phyloP scores from a whole-genome alignment of 2,329 filamentous ascomycete species.

The Alternaria triticimaculans region DNA sequence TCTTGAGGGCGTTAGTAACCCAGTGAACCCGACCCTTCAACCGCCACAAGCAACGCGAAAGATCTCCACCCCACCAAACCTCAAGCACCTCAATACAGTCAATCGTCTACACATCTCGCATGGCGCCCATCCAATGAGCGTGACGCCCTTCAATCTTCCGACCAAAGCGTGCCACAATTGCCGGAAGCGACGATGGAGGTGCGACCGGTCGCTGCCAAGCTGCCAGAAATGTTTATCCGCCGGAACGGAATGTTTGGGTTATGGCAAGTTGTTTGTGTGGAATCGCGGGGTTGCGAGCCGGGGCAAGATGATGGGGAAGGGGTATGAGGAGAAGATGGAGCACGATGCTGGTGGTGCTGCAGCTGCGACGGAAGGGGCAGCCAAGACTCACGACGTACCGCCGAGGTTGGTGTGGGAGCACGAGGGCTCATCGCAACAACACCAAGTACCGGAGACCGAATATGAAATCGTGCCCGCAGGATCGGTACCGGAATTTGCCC shows the following conservation, averaged over 20 bases:
- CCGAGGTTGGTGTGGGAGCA: conserved; percentile 28
- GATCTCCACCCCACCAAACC: conserved; percentile 12
- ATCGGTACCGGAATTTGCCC: background rate
- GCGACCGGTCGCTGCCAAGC: conserved; percentile 65
- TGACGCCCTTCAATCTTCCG: conserved; percentile 37
- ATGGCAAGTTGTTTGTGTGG: conserved; percentile 68
- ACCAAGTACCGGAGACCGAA: conserved; percentile 1
- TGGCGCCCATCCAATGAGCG: conserved; percentile 42
- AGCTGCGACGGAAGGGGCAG: conserved; percentile 27
- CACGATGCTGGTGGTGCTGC: background rate
- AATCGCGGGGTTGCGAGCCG: conserved; percentile 60
- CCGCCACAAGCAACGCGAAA: conserved; percentile 19
- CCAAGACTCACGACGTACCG: conserved; percentile 29
- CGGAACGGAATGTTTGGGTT: conserved; percentile 67
- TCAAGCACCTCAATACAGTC: conserved; percentile 22
- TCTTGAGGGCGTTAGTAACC: conserved; percentile 19
- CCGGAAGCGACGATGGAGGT: conserved; percentile 65
- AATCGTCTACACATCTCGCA: conserved; percentile 38
- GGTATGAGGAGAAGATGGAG: conserved; percentile 50
- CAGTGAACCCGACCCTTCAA: conserved; percentile 13
- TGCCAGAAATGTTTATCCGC: conserved; percentile 66
- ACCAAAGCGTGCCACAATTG: conserved; percentile 66
- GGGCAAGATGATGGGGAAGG: conserved; percentile 62
- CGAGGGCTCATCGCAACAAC: conserved; percentile 5
- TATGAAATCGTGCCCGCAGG: background rate